Base-by-base conservation (phyloP, 2,329 filamentous ascomycete genomes). In the Cladophialophora immunda region DNA sequence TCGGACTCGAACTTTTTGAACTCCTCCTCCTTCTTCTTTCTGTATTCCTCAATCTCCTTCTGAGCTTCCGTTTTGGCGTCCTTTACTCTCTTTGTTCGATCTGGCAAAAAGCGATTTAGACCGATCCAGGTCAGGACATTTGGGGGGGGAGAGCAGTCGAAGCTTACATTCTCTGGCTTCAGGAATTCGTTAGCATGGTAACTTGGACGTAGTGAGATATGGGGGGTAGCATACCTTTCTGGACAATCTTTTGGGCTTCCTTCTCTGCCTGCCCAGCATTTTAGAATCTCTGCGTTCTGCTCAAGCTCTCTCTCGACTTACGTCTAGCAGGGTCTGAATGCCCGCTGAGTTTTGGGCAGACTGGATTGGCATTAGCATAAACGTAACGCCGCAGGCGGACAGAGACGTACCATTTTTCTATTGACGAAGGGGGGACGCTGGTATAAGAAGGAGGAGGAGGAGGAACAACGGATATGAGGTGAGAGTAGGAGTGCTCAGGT, bases 241-340 rank as follows among this genome's bases (percentile, higher is more conserved):
- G 94, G 66, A 99, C 94, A 80, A 99, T 99, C 87, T 97, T 97
- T 83, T 97, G 94, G 69, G 95, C 95, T 81, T 98, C 94, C 82
- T 93, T 91, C 87, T 99, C 95, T 75, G 95, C 94, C 94, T 98
- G 74, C 4, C 7, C 17, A 60, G 66, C 13, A 62, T 60, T 58
- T 62, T 29, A 69, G 62, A 36, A 53, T 72, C 45, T 72, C 58
- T 68, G 47, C 62, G 32, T 29, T 19, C 8, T 29, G 45, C 52
- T 53, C 19, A 34, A 17, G 15, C 27, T 52, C 22, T 25, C 8
- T 50, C 45, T 50, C 13, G 68, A 78, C 91, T 76, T 91, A 99
- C 95, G 83, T 98, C 95, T 83, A 99, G 93, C 78, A 99, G 90
- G 78, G 94, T 98, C 84, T 98, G 94, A 80, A 99, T 99, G 81